Conservation (phyloP, 2,329 filamentous ascomycete genomes). For the Didymella sp. region DNA sequence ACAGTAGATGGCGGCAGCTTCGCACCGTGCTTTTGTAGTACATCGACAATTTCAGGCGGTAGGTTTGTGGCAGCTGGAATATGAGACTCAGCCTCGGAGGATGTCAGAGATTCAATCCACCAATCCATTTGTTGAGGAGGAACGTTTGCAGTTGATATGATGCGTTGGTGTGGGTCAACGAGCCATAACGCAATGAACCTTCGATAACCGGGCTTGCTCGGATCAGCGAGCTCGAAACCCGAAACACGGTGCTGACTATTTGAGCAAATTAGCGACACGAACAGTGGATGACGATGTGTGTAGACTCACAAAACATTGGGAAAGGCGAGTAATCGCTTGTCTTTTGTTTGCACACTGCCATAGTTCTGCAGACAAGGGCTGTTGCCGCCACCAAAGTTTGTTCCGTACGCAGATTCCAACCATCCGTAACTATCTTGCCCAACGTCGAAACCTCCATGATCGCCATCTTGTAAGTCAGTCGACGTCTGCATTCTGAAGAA, state of each 20-base stretch:
- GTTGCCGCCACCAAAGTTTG: not conserved
- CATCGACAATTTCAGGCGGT: slow-evolving; percentile 23
- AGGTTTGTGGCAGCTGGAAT: too few relatives aligned
- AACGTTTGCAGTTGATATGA: not conserved
- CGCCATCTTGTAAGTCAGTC: not conserved
- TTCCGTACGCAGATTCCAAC: not conserved
- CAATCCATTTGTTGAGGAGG: not conserved
- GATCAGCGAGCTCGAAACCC: not conserved
- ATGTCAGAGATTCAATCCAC: not conserved
- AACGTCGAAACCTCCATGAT: not conserved
- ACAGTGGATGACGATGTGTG: too few relatives aligned
- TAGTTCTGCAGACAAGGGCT: not conserved
- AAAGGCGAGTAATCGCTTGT: not conserved
- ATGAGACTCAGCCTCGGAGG: not conserved
- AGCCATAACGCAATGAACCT: not conserved
- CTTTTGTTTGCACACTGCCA: not conserved
- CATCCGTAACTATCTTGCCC: not conserved
- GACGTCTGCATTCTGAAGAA: not conserved
- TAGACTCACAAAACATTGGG: not conserved
- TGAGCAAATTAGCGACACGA: too few relatives aligned
- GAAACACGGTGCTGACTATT: not conserved
- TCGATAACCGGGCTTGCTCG: not conserved
- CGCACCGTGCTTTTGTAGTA: slow-evolving; percentile 20
- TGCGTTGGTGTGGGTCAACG: not conserved
- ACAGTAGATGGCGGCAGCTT: not conserved